Evolutionary conservation across 1,139 yeast genomes (phyloP), one percentile per base, ranked within the genome.

Genomic region (Torulaspora pretoriensis): DNA sequence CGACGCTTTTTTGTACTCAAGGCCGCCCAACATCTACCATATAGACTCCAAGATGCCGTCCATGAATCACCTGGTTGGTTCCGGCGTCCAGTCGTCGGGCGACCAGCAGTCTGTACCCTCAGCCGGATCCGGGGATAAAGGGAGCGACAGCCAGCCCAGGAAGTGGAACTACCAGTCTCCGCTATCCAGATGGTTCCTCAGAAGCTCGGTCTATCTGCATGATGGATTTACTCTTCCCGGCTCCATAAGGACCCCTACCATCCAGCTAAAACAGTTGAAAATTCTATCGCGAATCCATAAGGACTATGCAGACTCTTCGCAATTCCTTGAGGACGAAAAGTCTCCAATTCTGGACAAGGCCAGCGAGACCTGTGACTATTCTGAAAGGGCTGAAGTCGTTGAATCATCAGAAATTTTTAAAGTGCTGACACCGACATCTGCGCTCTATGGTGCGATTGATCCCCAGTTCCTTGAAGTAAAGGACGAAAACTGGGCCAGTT

Each of bases 81-180:
- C 30, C 9, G 27, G 42, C 23, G 22, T 17, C 12, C 8, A 12
- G 9, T 33, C 36, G 4, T 13, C 14, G 23, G 14, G 23, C 7
- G 32, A 27, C 8, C 25, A 27, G n/a, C 34, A 28, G 4, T 14
- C 24, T 4, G 25, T 34, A 8, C 26, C 40, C 8, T 30, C 36
- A 8, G 24, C 10, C 17, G 19, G 25, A 24, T 8, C 8, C n/a
- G 19, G 8, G 4, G 16, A 22, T 8, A n/a, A 24, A 4, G 4
- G 5, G 22, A 19, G 22, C 24, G 36, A 32, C 12, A 32, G 22
- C 22, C 22, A 24, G 7, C 16, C 25, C 10, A 45, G 45, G 6
- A 52, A 49, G 35, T 61, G 66, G 65, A 53, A 45, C 25, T 60
- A 61, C 46, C 56, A 54, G 17, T 62, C 67, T 2, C 67, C 66